phyloP scores from a whole-genome alignment of 2,329 filamentous ascomycete genomes.

The Raffaelea ambrosiae region DNA sequence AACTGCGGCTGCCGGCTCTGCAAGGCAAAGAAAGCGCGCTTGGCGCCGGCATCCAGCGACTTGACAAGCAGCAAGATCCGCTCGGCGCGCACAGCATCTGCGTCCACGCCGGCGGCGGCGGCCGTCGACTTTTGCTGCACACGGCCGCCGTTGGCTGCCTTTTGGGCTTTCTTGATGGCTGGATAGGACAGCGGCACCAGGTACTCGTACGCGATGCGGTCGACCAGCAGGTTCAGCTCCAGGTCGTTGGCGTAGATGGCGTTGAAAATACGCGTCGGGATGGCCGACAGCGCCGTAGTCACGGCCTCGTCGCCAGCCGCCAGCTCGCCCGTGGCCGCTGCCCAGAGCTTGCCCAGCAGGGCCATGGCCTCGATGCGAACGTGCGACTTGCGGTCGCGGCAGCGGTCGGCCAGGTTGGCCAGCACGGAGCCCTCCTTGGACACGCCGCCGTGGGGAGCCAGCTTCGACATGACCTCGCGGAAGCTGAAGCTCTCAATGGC shows the following conservation, averaged over 20 bases:
- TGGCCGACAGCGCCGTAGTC: constrained; percentile 64
- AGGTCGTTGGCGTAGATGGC: constrained; percentile 83
- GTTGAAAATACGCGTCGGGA: constrained; percentile 79
- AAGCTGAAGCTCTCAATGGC: constrained; percentile 75
- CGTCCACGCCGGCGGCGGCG: constrained; percentile 39
- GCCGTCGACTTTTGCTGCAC: constrained; percentile 2
- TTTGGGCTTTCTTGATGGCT: constrained; percentile 53
- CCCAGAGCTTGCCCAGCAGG: constrained; percentile 80
- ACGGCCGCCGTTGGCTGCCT: constrained; percentile 44
- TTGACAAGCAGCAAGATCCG: constrained; percentile 75
- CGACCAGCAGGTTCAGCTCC: constrained; percentile 77
- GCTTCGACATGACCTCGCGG: constrained; percentile 69
- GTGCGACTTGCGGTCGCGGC: constrained; percentile 72
- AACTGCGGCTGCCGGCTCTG: constrained; percentile 70
- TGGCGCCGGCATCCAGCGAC: constrained; percentile 67
- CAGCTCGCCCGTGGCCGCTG: constrained; percentile 83
- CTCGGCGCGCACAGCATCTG: constrained; percentile 72
- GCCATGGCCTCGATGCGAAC: constrained; percentile 85
- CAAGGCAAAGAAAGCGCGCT: constrained; percentile 81
- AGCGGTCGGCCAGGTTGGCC: constrained; percentile 73
- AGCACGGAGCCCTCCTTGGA: constrained; percentile 70
- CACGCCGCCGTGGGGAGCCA: constrained; percentile 68
- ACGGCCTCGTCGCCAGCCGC: constrained; percentile 73
- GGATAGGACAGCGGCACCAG: constrained; percentile 88
- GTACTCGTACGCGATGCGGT: constrained; percentile 77